Base-by-base conservation (phyloP, 768 basidiomycete genomes). In the Sarcodon sp. region DNA sequence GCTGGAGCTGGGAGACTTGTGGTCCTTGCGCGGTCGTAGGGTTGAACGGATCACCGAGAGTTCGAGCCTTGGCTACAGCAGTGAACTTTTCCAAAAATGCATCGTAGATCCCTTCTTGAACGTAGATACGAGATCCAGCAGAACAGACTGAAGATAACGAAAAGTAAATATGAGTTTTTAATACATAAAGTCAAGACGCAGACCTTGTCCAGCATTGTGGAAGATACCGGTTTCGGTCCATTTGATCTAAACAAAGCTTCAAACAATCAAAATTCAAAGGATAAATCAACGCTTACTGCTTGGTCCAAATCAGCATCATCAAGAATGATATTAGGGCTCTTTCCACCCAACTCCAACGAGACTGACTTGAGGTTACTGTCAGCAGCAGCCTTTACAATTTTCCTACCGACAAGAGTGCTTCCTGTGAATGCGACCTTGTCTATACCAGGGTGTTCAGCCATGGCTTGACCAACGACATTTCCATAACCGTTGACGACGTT, bases 351-450 rank as follows among this genome's bases (percentile, higher is more conserved):
- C 63, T 89, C 87, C 33, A 90, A 76, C 1, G 86, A 85, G 45
- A 87, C 80, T 49, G 76, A 76, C 68, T 94, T 96, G 57, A 96
- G 61, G 59, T 94, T 96, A 32, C 76, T 77, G 61, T 80, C 77
- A 1, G 87, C 77, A 3, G 90, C 75, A 3, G 86, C 83, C 55
- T 87, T 77, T 71, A 89, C 70, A 58, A 94, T 72, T 55, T 79
- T 80, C 9, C 87, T 75, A 7, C 92, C 91, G 18, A 81, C 77
- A 36, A 80, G 66, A 1, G 87, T 87, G 50, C 82, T 84, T 3
- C 89, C 90, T 0, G 91, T 94, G 69, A 94, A 93, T 0, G 88
- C 83, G 21, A 91, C 65, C 63, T 87, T 87, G 46, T 76, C 70
- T 52, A 88, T 80, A 7, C 64, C 63, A 55, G 69, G 70, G 64